Conservation (phyloP, 305 asterid species). For the Solanum aculeatissimum region DNA sequence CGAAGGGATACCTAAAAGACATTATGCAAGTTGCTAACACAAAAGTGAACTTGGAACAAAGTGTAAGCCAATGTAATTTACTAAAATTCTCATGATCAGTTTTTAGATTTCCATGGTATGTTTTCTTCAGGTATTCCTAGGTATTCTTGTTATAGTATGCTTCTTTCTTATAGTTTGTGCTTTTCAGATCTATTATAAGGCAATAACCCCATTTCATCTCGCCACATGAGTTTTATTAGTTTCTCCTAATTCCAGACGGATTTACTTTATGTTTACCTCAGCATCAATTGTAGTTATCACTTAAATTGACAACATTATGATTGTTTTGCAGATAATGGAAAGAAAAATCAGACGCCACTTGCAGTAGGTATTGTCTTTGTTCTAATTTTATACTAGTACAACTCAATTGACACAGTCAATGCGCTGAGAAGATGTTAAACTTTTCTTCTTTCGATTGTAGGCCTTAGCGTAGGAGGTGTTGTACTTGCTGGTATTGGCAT, state of each 20-base stretch:
- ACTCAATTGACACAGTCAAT: not conserved
- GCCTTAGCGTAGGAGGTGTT: constrained; percentile 47
- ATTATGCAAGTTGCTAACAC: not conserved
- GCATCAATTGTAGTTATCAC: not conserved
- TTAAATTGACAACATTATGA: not conserved
- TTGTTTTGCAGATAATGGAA: not conserved
- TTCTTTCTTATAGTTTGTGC: not conserved
- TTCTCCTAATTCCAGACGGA: not conserved
- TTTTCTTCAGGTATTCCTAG: constrained; percentile 9
- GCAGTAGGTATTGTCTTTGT: not conserved
- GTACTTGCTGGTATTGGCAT: constrained; percentile 47
- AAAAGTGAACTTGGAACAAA: not conserved
- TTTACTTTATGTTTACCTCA: not conserved
- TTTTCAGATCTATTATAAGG: not conserved
- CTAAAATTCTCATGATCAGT: not conserved
- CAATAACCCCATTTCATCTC: not conserved
- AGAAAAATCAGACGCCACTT: not conserved
- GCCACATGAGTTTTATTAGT: not conserved
- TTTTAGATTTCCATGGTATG: not conserved
- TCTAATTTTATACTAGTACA: not conserved
- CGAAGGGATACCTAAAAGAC: not conserved
- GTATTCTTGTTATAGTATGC: not conserved
- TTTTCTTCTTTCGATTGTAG: constrained; percentile 25
- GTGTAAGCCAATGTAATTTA: not conserved
- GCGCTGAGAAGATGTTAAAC: not conserved